Percentiles rank a stretch among this genome's conserved stretches.
phyloP scores from a whole-genome alignment of 805 yeast genomes.

The Ogataea saltuana region DNA sequence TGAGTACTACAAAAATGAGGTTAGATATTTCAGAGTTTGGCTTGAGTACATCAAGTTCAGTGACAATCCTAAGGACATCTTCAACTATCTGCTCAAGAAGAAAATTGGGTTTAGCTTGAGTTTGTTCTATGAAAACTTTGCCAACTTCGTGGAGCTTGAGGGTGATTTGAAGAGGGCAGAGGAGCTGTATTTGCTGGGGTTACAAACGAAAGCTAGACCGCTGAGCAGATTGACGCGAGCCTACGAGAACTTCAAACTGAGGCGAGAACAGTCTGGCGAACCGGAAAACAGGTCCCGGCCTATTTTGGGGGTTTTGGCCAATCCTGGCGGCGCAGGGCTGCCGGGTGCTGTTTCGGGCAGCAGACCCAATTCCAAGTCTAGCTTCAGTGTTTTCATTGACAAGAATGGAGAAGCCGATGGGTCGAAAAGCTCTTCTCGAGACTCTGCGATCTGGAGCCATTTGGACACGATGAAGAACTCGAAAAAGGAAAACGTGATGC shows the following conservation, averaged over 20 bases:
- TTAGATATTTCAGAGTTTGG: constrained; percentile 81
- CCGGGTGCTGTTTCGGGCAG: constrained; percentile 9
- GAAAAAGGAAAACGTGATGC: constrained; percentile 62
- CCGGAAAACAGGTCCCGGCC: constrained; percentile 3
- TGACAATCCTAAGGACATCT: constrained; percentile 70
- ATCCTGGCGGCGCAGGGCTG: constrained; percentile 30
- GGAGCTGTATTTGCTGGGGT: constrained; percentile 58
- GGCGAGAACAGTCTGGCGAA: constrained; percentile 34
- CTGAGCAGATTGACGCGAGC: constrained; percentile 42
- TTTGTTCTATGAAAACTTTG: constrained; percentile 76
- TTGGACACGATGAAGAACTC: constrained; percentile 51
- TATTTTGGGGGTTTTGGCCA: constrained; percentile 15
- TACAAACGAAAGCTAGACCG: constrained; percentile 68
- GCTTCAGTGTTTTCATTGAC: constrained; percentile 25
- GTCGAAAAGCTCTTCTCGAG: constrained; percentile 6
- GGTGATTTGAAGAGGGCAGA: constrained; percentile 55
- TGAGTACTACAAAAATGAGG: constrained; percentile 73
- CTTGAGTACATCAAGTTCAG: constrained; percentile 68
- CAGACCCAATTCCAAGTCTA: constrained; percentile 18
- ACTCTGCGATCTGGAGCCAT: constrained; percentile 43
- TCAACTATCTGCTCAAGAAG: constrained; percentile 66
- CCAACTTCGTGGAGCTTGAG: constrained; percentile 55
- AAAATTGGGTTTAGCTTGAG: constrained; percentile 71
- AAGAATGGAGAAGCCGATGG: constrained; percentile 4
- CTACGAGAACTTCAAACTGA: constrained; percentile 44